Conservation (phyloP, 371 early-diverging fungal genomes). For the Rhizopus sp. region DNA sequence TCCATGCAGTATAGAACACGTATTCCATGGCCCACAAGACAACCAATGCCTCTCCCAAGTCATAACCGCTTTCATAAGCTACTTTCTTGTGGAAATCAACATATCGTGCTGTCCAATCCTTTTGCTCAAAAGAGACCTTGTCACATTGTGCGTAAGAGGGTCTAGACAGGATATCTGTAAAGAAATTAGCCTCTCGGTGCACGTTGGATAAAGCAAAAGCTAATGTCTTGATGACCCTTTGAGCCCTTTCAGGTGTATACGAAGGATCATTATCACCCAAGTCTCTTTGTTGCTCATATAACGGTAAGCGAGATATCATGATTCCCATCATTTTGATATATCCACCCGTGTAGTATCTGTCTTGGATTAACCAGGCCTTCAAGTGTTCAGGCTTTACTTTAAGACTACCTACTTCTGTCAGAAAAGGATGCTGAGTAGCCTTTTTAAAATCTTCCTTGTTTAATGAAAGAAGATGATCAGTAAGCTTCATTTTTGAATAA, state of each 20-base stretch:
- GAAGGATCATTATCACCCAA: conserved; percentile 20
- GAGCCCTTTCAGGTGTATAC: conserved; percentile 10
- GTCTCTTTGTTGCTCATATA: conserved; percentile 23
- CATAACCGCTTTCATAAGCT: conserved; percentile 23
- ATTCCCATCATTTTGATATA: conserved; percentile 31
- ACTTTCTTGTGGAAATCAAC: conserved; percentile 29
- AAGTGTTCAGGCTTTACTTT: conserved; percentile 24
- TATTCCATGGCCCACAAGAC: conserved; percentile 33
- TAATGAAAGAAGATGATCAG: conserved; percentile 25
- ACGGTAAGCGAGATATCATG: conserved; percentile 24
- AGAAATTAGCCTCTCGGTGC: conserved; percentile 28
- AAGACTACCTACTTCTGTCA: conserved; percentile 21
- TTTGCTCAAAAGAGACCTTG: conserved; percentile 3
- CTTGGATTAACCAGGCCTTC: conserved; percentile 30
- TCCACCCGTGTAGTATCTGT: conserved; percentile 28
- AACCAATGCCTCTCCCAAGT: conserved; percentile 29
- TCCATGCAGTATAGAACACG: conserved; percentile 27
- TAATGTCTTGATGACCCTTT: conserved; percentile 15
- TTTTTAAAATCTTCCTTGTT: conserved; percentile 20
- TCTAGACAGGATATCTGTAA: conserved; percentile 22
- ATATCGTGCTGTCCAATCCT: conserved; percentile 22
- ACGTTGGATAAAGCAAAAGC: conserved; percentile 31
- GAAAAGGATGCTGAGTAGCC: conserved; percentile 26
- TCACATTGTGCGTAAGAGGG: conserved; percentile 4
- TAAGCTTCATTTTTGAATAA: conserved; percentile 16